These are phyloP conservation scores for Sphenostylis stenocarpa DNA, from an alignment of 306 rosid species.

Conservation along the genomic window DNA sequence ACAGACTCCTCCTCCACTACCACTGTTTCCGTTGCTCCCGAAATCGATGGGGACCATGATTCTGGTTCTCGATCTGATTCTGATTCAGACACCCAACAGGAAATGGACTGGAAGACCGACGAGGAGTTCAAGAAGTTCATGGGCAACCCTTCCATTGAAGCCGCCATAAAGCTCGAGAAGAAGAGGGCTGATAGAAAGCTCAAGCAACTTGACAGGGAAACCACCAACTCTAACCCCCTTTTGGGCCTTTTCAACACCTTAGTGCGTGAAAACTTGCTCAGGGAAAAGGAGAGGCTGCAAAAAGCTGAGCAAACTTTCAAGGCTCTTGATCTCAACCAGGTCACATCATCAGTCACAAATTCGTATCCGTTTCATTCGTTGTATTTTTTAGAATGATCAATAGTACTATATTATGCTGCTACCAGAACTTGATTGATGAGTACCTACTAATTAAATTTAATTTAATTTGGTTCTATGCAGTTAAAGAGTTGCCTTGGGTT, in stretches of 20 bases:
- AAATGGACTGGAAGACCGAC: slow-evolving; percentile 78
- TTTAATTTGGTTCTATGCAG: slow-evolving; percentile 36
- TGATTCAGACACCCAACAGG: slow-evolving; percentile 45
- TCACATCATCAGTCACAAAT: neutral
- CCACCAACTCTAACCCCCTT: slow-evolving; percentile 51
- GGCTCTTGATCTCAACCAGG: slow-evolving; percentile 89
- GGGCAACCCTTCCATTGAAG: slow-evolving; percentile 88
- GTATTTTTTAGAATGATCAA: neutral
- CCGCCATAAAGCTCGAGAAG: slow-evolving; percentile 91
- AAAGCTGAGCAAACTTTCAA: slow-evolving; percentile 69
- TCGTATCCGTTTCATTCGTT: neutral
- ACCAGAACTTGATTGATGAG: neutral
- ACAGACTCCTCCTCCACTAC: slow-evolving; percentile 43
- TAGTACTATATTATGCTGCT: neutral
- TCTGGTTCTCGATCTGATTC: neutral
- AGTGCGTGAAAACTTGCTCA: slow-evolving; percentile 49
- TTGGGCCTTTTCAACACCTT: slow-evolving; percentile 41
- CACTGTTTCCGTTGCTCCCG: slow-evolving; percentile 42
- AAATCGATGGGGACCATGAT: slow-evolving; percentile 12
- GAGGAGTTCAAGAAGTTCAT: slow-evolving; percentile 84
- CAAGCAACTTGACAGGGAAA: slow-evolving; percentile 70
- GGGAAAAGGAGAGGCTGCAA: slow-evolving; percentile 68
- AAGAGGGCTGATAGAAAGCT: slow-evolving; percentile 85
- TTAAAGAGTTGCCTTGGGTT: slow-evolving; percentile 86
- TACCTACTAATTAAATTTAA: neutral